A percentile compares a stretch with the other conserved stretches of the same genome.
Conservation (phyloP, 2,329 filamentous ascomycete species). For the Colletotrichum navitas region DNA sequence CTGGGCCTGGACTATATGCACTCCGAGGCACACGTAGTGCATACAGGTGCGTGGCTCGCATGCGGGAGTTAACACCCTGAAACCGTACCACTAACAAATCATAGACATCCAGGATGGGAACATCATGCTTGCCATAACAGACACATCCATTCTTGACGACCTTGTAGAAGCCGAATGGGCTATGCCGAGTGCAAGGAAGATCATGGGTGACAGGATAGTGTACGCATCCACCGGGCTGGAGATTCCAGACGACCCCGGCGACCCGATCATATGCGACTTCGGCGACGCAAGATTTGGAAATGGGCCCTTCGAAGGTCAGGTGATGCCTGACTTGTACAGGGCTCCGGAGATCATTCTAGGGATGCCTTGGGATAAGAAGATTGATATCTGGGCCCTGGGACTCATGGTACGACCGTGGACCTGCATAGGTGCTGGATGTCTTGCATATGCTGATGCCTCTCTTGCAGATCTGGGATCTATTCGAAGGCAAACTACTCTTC, state of each 20-base stretch:
- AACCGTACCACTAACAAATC: neutral
- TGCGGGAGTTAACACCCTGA: too few species aligned
- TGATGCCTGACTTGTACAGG: slow-evolving; percentile 52
- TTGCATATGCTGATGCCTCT: neutral
- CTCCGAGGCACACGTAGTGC: slow-evolving; percentile 27
- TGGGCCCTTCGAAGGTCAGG: slow-evolving; percentile 44
- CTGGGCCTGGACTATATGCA: slow-evolving; percentile 35
- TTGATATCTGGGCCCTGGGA: slow-evolving; percentile 50
- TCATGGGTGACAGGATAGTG: slow-evolving; percentile 47
- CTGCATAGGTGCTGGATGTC: too few species aligned
- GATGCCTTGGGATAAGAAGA: slow-evolving; percentile 51
- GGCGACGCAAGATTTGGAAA: slow-evolving; percentile 48
- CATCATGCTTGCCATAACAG: slow-evolving; percentile 44
- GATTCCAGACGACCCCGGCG: slow-evolving; percentile 43
- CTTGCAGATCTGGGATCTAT: slow-evolving; percentile 49
- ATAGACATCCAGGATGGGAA: slow-evolving; percentile 46
- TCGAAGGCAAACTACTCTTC: slow-evolving; percentile 50
- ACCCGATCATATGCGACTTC: slow-evolving; percentile 49
- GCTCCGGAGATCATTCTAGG: slow-evolving; percentile 52
- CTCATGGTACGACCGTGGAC: slow-evolving; percentile 6
- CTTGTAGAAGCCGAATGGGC: slow-evolving; percentile 41
- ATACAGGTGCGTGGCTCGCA: slow-evolving; percentile 27
- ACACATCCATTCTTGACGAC: slow-evolving; percentile 36
- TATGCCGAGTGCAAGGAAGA: slow-evolving; percentile 46
- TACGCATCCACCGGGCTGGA: slow-evolving; percentile 47